Percentiles rank a stretch among this genome's conserved stretches.
Conservation (phyloP, 2,329 filamentous ascomycete species). For the Ophiostoma ulmi region DNA sequence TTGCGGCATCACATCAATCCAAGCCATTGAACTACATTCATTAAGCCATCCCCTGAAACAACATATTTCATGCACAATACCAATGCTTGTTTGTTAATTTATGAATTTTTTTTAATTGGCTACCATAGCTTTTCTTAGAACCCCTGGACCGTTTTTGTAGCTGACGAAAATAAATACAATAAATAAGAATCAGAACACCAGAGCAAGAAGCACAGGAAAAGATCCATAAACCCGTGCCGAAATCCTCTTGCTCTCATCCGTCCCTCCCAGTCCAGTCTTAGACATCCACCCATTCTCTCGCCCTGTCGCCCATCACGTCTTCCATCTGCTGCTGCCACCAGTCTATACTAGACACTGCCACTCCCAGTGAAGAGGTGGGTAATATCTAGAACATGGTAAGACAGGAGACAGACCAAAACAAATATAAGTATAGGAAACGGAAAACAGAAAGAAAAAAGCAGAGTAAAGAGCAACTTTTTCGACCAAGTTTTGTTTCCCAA, state of each 20-base stretch:
- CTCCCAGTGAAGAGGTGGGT: neutral
- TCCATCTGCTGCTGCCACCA: neutral
- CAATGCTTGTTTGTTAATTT: neutral
- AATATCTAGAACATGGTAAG: neutral
- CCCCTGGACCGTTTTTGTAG: conserved; percentile 22
- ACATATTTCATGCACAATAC: neutral
- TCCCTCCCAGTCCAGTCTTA: conserved; percentile 12
- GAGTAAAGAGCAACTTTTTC: conserved; percentile 16
- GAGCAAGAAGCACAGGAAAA: conserved; percentile 20
- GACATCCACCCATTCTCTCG: neutral
- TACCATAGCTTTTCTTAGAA: conserved; percentile 21
- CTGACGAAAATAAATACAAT: conserved; percentile 15
- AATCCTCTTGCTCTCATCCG: conserved; percentile 17
- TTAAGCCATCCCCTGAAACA: neutral
- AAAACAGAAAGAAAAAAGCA: neutral
- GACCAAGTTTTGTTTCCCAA: conserved; percentile 15
- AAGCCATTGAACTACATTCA: neutral
- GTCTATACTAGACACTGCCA: neutral
- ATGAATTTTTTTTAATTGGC: conserved; percentile 23
- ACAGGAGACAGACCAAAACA: neutral
- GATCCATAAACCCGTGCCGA: conserved; percentile 17
- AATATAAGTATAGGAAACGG: neutral
- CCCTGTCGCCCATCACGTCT: neutral
- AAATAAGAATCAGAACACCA: conserved; percentile 21
- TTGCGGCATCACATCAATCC: neutral